Percentiles rank a stretch among this genome's conserved stretches.
These are phyloP conservation scores for Trifolium dubium DNA, from an alignment of 306 rosid species.

Conservation along the genomic window DNA sequence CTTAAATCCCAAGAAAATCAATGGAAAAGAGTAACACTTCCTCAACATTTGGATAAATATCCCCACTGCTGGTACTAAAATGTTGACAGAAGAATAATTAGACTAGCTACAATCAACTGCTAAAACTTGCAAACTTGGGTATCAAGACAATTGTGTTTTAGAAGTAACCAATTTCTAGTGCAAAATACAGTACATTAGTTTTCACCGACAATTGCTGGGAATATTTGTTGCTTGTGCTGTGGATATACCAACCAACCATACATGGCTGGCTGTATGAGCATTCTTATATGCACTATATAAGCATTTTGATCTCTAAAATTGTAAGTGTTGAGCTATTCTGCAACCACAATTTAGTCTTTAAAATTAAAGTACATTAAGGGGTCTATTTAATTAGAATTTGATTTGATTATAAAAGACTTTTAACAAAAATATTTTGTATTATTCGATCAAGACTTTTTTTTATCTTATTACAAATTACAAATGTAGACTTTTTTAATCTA, in stretches of 20 bases:
- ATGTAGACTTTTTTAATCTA: too few species aligned
- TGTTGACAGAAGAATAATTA: neutral
- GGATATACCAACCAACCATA: neutral
- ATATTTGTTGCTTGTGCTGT: conserved; percentile 21
- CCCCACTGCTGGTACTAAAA: too few species aligned
- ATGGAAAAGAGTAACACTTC: conserved; percentile 9
- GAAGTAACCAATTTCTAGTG: neutral
- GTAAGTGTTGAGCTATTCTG: too few species aligned
- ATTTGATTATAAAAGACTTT: too few species aligned
- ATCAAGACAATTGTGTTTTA: neutral
- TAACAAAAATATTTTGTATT: too few species aligned
- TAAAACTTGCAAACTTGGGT: neutral
- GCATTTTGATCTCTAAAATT: neutral
- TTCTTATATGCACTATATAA: too few species aligned
- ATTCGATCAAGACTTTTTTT: too few species aligned
- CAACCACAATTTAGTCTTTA: neutral
- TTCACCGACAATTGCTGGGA: conserved; percentile 16
- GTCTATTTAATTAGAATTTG: too few species aligned
- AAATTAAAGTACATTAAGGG: too few species aligned
- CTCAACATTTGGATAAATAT: neutral
- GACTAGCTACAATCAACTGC: neutral
- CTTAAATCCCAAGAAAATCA: neutral
- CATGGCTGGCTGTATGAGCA: too few species aligned
- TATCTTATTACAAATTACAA: too few species aligned
- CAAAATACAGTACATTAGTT: conserved; percentile 3